phyloP scores from a whole-genome alignment of 2,329 filamentous ascomycete species.

The Fusarium odoratissimum region DNA sequence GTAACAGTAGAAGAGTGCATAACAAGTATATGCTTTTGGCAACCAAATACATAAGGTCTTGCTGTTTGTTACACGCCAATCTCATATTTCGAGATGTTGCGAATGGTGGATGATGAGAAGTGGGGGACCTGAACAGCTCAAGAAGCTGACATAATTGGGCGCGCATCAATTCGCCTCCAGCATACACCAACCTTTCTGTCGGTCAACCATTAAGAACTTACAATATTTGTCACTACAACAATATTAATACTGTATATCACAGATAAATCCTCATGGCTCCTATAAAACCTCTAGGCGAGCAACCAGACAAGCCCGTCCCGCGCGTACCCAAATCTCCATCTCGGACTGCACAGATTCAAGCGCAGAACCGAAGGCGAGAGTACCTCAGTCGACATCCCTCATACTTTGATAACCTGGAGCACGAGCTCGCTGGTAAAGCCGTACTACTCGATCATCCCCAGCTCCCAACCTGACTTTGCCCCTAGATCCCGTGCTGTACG shows the following conservation, averaged over 20 bases:
- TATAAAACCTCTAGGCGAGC: slow-evolving; percentile 15
- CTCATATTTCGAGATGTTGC: background rate
- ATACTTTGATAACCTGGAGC: slow-evolving; percentile 72
- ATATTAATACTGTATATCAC: background rate
- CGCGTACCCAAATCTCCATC: slow-evolving; percentile 57
- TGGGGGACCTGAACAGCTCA: background rate
- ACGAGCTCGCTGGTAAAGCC: slow-evolving; percentile 63
- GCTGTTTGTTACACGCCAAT: background rate
- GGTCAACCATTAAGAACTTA: background rate
- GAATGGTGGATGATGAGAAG: background rate
- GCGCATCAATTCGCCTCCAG: background rate
- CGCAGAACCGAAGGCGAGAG: slow-evolving; percentile 81
- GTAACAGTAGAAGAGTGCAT: background rate
- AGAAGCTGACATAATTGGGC: slow-evolving; percentile 6
- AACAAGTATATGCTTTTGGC: background rate
- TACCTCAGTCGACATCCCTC: slow-evolving; percentile 78
- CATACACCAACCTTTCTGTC: background rate
- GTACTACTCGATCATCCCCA: background rate
- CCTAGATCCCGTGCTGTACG: slow-evolving; percentile 84
- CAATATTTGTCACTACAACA: background rate
- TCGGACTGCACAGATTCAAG: slow-evolving; percentile 60
- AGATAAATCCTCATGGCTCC: slow-evolving; percentile 27
- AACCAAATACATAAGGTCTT: background rate
- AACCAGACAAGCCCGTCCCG: slow-evolving; percentile 54
- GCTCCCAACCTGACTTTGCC: slow-evolving; percentile 14